Evolutionary conservation across 2,329 filamentous ascomycete species (phyloP).

Genomic region (Diplodia corticola): DNA sequence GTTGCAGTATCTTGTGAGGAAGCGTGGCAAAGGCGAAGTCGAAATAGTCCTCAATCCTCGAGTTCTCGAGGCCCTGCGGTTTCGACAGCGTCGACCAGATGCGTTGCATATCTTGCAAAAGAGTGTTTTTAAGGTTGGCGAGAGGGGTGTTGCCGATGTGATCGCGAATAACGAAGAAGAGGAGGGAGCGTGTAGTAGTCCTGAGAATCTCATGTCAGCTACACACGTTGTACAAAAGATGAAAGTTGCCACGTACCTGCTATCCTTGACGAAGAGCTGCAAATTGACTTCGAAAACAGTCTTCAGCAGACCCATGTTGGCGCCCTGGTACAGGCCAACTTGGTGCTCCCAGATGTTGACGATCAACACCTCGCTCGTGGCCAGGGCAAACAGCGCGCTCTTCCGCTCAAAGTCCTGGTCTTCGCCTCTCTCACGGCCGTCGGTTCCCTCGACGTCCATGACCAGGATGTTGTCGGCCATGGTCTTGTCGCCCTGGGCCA

Average conservation of each 20-base stretch:
- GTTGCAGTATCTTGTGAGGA: constrained; percentile 94
- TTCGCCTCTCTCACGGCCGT: constrained; percentile 92
- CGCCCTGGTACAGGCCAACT: constrained; percentile 95
- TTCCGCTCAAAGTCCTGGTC: constrained; percentile 99
- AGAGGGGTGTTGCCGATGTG: constrained; percentile 91
- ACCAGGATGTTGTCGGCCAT: constrained; percentile 99
- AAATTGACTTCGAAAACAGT: constrained; percentile 99
- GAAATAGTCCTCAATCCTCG: constrained; percentile 94
- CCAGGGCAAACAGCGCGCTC: constrained; percentile 93
- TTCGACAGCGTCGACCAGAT: constrained; percentile 95
- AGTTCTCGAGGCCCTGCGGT: constrained; percentile 81
- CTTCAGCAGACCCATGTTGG: constrained; percentile 98
- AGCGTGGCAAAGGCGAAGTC: constrained; percentile 96
- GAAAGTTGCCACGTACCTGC: constrained; percentile 62
- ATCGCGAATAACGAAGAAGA: constrained; percentile 99
- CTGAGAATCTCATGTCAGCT: constrained; percentile 45
- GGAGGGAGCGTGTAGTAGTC: constrained; percentile 81
- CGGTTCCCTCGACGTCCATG: constrained; percentile 98
- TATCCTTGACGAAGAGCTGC: constrained; percentile 94
- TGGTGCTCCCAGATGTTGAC: constrained; percentile 99
- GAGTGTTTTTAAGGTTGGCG: constrained; percentile 82
- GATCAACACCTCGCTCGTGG: constrained; percentile 95
- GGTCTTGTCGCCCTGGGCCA: constrained; percentile 48
- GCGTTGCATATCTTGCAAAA: constrained; percentile 85
- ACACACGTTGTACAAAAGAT: neutral